Evolutionary conservation across 179 eudicot species (phyloP), one percentile per base, ranked within the genome.

Genomic region (Corrigiola litoralis): DNA sequence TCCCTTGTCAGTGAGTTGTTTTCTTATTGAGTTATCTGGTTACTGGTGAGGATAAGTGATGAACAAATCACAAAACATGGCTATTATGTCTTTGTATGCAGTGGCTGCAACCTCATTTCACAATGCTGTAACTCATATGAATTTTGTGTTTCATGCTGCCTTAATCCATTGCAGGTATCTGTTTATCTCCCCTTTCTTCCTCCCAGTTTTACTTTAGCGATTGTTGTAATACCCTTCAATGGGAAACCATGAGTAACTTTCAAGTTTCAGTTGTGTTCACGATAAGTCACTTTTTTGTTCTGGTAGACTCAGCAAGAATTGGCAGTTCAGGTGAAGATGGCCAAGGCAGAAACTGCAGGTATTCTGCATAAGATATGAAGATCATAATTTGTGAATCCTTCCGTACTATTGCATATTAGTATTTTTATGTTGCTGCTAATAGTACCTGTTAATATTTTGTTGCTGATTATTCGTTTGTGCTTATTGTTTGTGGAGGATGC

Each of bases 41-140:
- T 40, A 34, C 32, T 47, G 4, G 38, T 24, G 17, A 67, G 58
- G 16, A 49, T 7, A n/a, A 33, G 11, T 53, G 40, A 14, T 63
- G 34, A 47, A 23, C 61, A 62, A 60, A 51, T 64, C 72, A 67
- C 54, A 55, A 23, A 50, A 65, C 28, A 23, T 60, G 29, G 50
- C 27, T 47, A 52, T 75, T 41, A 38, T 67, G 27, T 36, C 56
- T 68, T 50, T 67, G 49, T 62, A 49, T 75, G 77, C 84, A 92
- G 96, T 40, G 99, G 95, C 56, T 95, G 99, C 87, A 86, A 95
- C 67, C 84, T 86, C 58, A 81, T 74, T 62, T 84, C 87, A 48
- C 92, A 86, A 63, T 95, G 99, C 78, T 95, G 99, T 84, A 88
- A 88, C 74, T 86, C 95, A 6, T 95, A 95, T 64, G 99, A 95